Percentiles rank a stretch among this genome's conserved stretches.
Evolutionary conservation across 2,329 filamentous ascomycete genomes (phyloP).

Genomic region (Ceratocystis colombiana): DNA sequence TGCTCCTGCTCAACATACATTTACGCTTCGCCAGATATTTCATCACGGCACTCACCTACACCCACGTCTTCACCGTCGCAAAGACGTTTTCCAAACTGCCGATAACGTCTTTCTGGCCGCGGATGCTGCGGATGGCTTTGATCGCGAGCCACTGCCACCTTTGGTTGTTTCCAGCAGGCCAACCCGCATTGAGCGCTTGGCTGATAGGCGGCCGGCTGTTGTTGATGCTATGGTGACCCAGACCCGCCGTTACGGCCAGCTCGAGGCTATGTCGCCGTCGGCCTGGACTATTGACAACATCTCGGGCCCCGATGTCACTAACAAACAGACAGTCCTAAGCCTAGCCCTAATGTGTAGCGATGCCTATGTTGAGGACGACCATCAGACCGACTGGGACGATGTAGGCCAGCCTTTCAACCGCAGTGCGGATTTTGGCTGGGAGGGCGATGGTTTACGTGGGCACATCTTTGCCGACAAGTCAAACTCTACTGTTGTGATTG

Average conservation of each 20-base stretch:
- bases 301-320: slow-evolving; percentile 67
- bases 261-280: slow-evolving; percentile 56
- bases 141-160: slow-evolving; percentile 41
- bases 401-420: slow-evolving; percentile 72
- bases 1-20: slow-evolving; percentile 45
- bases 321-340: slow-evolving; percentile 72
- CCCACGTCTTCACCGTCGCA: slow-evolving; percentile 63
- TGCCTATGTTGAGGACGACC: slow-evolving; percentile 69
- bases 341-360: slow-evolving; percentile 83
- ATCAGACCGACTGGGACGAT: slow-evolving; percentile 70
- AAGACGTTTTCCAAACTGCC: slow-evolving; percentile 55
- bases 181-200: slow-evolving; percentile 66
- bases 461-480: slow-evolving; percentile 82
- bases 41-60: slow-evolving; percentile 79
- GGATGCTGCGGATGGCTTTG: slow-evolving; percentile 50
- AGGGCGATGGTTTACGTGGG: slow-evolving; percentile 75
- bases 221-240: slow-evolving; percentile 70
- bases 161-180: slow-evolving; percentile 55
- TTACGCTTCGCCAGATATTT: slow-evolving; percentile 77
- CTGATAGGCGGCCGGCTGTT: slow-evolving; percentile 62
- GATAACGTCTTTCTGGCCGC: slow-evolving; percentile 49
- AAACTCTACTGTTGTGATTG: slow-evolving; percentile 82
- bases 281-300: slow-evolving; percentile 79
- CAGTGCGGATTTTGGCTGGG: slow-evolving; percentile 85
- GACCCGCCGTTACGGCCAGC: slow-evolving; percentile 57